These are phyloP conservation scores for Bretschneidera sinensis DNA, from an alignment of 345 rosid genomes.

Conservation along the genomic window DNA sequence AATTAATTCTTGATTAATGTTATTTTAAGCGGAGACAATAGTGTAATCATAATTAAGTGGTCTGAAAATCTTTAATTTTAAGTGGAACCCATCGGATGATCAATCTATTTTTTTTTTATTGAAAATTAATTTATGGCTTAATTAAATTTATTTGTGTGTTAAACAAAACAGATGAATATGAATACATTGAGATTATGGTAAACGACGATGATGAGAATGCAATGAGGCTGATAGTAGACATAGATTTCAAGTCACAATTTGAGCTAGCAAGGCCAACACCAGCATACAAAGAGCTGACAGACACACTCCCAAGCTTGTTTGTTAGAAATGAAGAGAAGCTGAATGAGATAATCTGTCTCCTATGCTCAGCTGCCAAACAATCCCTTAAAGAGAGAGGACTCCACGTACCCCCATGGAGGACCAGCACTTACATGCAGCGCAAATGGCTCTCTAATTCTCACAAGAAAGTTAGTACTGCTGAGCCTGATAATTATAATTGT, in stretches of 20 bases:
- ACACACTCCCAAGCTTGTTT: slow-evolving; percentile 31
- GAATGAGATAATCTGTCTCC: slow-evolving; percentile 27
- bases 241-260: slow-evolving; percentile 53
- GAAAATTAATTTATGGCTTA: too few relatives aligned
- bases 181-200: slow-evolving; percentile 40
- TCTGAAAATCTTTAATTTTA: too few relatives aligned
- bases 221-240: slow-evolving; percentile 42
- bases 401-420: slow-evolving; percentile 54
- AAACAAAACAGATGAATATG: slow-evolving; percentile 29
- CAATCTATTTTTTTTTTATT: too few relatives aligned
- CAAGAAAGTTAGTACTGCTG: slow-evolving; percentile 5
- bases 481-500: too few relatives aligned
- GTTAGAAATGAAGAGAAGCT: slow-evolving; percentile 43
- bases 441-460: slow-evolving; percentile 49
- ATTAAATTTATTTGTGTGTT: not conserved
- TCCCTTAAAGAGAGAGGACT: slow-evolving; percentile 41
- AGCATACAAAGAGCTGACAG: slow-evolving; percentile 32
- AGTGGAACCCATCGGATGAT: too few relatives aligned
- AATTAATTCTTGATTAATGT: too few relatives aligned
- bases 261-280: slow-evolving; percentile 40
- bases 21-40: too few relatives aligned
- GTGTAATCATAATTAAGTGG: too few relatives aligned
- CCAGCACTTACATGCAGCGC: slow-evolving; percentile 39
- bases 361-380: slow-evolving; percentile 42
- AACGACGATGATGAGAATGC: slow-evolving; percentile 10